Evolutionary conservation across 345 rosid species (phyloP).

Genomic region (thale cress (Arabidopsis thaliana)): TAIR10.1 NC_003076.8:1743001-1743500

Average conservation of each 20-base stretch:
- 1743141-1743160: neutral
- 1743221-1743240: neutral
- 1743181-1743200: neutral
- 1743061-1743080: neutral
- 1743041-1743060: too few relatives aligned
- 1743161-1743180: conserved; percentile 6
- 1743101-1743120: neutral
- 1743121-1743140: neutral
- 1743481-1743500: conserved; percentile 39
- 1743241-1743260: conserved; percentile 6
- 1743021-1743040: neutral
- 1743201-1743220: neutral
- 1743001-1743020: neutral
- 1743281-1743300: conserved; percentile 54
- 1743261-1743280: conserved; percentile 50
- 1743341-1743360: conserved; percentile 59
- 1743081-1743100: conserved; percentile 6
- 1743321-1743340: conserved; percentile 63
- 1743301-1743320: conserved; percentile 60
- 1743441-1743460: conserved; percentile 42
- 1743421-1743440: conserved; percentile 52
- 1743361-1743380: conserved; percentile 58
- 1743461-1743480: conserved; percentile 42
- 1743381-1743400: conserved; percentile 54
- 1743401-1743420: conserved; percentile 58